A percentile compares a stretch with the other conserved stretches of the same genome.
These are phyloP conservation scores for Erysiphe pulchra DNA, from an alignment of 2,329 filamentous ascomycete species.

Conservation along the genomic window DNA sequence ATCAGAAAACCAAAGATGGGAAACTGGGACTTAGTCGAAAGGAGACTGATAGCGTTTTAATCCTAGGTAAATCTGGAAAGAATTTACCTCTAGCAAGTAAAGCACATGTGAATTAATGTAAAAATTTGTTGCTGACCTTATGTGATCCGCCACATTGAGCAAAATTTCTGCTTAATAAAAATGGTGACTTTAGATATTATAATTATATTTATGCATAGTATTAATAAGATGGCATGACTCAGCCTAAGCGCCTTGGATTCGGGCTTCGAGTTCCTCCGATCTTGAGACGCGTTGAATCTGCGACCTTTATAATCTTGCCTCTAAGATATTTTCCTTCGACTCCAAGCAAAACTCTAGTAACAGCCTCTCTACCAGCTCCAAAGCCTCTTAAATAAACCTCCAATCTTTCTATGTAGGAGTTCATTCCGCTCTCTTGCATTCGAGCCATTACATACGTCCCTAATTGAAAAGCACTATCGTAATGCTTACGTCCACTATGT, in stretches of 20 bases:
- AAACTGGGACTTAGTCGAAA: slow-evolving; percentile 14
- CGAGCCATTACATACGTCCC: slow-evolving; percentile 59
- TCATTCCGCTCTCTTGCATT: slow-evolving; percentile 58
- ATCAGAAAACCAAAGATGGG: slow-evolving; percentile 12
- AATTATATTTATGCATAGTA: too few species aligned
- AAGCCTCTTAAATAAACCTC: slow-evolving; percentile 72
- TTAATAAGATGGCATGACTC: slow-evolving; percentile 1
- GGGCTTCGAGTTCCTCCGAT: slow-evolving; percentile 81
- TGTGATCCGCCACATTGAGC: too few species aligned
- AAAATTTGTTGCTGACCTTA: too few species aligned
- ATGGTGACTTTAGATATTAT: too few species aligned
- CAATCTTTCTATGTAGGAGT: slow-evolving; percentile 47
- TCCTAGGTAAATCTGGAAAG: slow-evolving; percentile 25
- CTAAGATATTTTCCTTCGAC: slow-evolving; percentile 57
- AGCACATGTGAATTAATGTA: too few species aligned
- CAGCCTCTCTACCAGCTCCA: slow-evolving; percentile 65
- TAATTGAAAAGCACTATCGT: slow-evolving; percentile 82
- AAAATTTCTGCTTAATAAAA: too few species aligned
- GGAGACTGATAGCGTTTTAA: slow-evolving; percentile 14
- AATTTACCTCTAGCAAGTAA: slow-evolving; percentile 18
- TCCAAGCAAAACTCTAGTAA: slow-evolving; percentile 70
- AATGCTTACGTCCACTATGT: slow-evolving; percentile 54
- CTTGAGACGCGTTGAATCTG: slow-evolving; percentile 74
- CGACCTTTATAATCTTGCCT: slow-evolving; percentile 49
- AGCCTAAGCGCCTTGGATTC: slow-evolving; percentile 50